Base-by-base conservation (phyloP, 805 yeast genomes). In the Lachancea sp. region DNA sequence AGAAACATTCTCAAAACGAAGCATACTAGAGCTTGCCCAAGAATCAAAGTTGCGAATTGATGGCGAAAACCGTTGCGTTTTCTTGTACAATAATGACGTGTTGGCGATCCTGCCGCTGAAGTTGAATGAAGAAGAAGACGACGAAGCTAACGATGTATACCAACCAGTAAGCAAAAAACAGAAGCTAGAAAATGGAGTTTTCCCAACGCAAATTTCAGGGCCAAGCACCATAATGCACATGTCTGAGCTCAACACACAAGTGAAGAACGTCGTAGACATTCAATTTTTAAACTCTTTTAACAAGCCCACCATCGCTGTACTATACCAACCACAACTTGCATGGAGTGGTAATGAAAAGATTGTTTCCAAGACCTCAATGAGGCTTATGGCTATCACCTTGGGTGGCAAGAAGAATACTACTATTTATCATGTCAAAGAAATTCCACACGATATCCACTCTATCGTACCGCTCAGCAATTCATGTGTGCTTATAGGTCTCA, bases 281-380 rank as follows among this genome's bases (percentile, higher is more conserved):
- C 77, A 76, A 36, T 89, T 84, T 56, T 60, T 90, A 29, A 62
- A 78, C 53, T 80, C 80, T 41, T 90, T 86, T 55, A 67, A 82
- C 48, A 92, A 82, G 43, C 95, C 97, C 0, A 89, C 97, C 0
- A 49, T 87, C 16, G 90, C 83, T 0, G 69, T 87, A 4, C 56
- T 87, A 20, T 75, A 66, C 46, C 73, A 78, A 39, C 75, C 77
- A 23, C 65, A 63, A 13, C 68, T 73, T 15, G 77, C 88, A 0
- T 86, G 96, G 95, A 79, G 94, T 0, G 96, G 96, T 0, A 58
- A 52, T 28, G 40, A 47, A 17, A 49, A 51, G 36, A 28, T 52
- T 21, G 45, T 42, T 12, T 28, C 33, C 3, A 45, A 49, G 12
- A 40, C 41, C 20, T 56, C 64, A 3, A 49, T 56, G 8, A 41